Evolutionary conservation across 495 filamentous ascomycete species (phyloP).

Genomic region (Tuber borchii): DNA sequence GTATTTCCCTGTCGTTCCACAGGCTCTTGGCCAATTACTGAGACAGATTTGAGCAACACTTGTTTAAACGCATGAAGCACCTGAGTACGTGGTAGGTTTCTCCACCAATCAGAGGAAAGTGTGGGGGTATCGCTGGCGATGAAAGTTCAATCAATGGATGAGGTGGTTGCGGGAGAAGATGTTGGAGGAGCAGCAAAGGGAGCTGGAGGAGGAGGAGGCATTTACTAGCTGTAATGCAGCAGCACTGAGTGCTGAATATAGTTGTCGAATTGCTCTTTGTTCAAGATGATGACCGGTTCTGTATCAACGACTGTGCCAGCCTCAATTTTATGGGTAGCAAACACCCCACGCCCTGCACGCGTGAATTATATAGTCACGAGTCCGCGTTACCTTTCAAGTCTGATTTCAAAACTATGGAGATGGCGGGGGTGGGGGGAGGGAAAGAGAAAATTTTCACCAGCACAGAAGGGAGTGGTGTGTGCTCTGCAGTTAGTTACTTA

Average conservation of each 20-base stretch:
- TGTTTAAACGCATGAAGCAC: not conserved
- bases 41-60: constrained; percentile 6
- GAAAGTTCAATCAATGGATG: not conserved
- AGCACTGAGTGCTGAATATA: constrained; percentile 50
- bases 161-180: constrained; percentile 2
- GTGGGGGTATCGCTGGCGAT: constrained; percentile 4
- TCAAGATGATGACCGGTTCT: constrained; percentile 51
- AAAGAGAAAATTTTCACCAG: constrained; percentile 23
- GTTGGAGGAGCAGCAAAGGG: constrained; percentile 41
- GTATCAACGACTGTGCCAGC: constrained; percentile 50
- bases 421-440: constrained; percentile 33
- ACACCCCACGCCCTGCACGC: constrained; percentile 50
- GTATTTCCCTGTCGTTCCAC: constrained; percentile 22
- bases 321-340: constrained; percentile 47
- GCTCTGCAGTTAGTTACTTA: constrained; percentile 13
- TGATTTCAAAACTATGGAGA: not conserved
- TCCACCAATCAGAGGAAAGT: not conserved
- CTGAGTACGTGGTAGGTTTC: not conserved
- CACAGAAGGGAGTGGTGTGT: constrained; percentile 10
- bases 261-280: constrained; percentile 46
- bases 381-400: constrained; percentile 8
- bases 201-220: not conserved
- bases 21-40: constrained; percentile 41
- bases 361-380: constrained; percentile 13
- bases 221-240: constrained; percentile 56